Evolutionary conservation across 2,329 filamentous ascomycete species (phyloP).

Genomic region (Herpotrichia juniperi): DNA sequence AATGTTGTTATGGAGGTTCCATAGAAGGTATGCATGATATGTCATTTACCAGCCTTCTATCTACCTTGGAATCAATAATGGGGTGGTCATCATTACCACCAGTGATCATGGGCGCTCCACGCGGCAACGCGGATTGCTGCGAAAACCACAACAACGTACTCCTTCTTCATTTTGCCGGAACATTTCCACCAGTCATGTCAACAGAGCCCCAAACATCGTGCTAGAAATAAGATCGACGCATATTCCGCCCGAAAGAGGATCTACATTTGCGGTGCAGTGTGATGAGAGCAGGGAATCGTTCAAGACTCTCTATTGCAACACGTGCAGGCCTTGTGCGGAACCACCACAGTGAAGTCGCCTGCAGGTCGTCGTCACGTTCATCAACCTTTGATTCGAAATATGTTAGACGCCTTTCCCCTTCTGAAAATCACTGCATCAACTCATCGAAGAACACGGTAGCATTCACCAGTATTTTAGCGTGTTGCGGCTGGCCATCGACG

Average conservation of each 20-base stretch:
- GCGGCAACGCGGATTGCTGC: conserved; percentile 24
- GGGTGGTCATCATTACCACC: conserved; percentile 9
- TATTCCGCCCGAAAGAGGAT: conserved; percentile 32
- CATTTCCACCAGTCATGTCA: conserved; percentile 35
- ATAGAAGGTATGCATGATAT: not conserved
- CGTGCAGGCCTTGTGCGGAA: conserved; percentile 16
- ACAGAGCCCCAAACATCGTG: conserved; percentile 20
- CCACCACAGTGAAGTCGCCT: conserved; percentile 6
- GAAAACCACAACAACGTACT: conserved; percentile 27
- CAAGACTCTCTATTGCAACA: conserved; percentile 27
- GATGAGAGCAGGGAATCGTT: conserved; percentile 1
- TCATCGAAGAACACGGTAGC: not conserved
- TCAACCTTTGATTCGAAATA: conserved; percentile 22
- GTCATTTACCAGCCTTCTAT: conserved; percentile 10
- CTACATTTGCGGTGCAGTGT: conserved; percentile 14
- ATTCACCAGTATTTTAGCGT: not conserved
- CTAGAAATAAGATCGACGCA: conserved; percentile 26
- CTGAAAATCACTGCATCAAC: not conserved
- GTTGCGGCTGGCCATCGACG: not conserved
- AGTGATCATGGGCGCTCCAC: conserved; percentile 27
- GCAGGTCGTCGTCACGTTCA: conserved; percentile 24
- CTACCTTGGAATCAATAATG: conserved; percentile 13
- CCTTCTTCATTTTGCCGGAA: conserved; percentile 30
- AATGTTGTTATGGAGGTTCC: not conserved
- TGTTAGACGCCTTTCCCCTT: conserved; percentile 16